Evolutionary conservation across 345 rosid genomes (phyloP), one percentile per base, ranked within the genome.

Genomic region (Durio zibethinus): DNA sequence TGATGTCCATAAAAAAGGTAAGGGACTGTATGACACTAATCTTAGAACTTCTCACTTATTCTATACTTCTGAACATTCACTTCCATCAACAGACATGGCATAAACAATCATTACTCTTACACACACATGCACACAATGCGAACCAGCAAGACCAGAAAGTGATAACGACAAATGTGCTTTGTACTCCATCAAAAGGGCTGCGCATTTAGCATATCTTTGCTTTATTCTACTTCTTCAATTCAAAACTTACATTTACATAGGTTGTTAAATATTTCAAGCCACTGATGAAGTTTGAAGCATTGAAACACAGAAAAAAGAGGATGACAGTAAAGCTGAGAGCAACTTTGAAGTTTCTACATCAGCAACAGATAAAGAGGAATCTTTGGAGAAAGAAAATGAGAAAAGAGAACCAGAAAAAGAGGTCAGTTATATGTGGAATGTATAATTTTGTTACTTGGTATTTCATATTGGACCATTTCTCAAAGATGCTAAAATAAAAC

Each of bases 331-430:
- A 48, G 54, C 54, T 48, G 54, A 48, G 54, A 15, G 43, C 25
- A 3, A 48, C 7, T 48, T 48, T 48, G 54, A 48, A 48, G 7
- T 48, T 1, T 48, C 54, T 5, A 48, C 54, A 48, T 4, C 54
- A 48, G 54, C 52, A 16, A 16, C 54, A 15, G 54, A 48, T 48
- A 16, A 48, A 16, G 7, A 48, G 50, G 50, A 40, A 9, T 35
- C 59, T 16, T 40, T 52, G 21, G 66, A 43, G 68, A 53, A 82
- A 77, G 76, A 78, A 71, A 50, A 52, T 56, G 18, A 42, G 56
- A 29, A 69, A 68, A 53, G 4, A 29, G 71, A 67, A 67, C 29
- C 31, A n/a, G 48, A 56, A 21, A 69, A 74, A 21, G 60, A 66
- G 33, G 74, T 74, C 15, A 66, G 62, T 15, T 31, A 25, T 23